Evolutionary conservation across 805 yeast species (phyloP), one percentile per base, ranked within the genome.

Genomic region (Clavispora santaluciae): DNA sequence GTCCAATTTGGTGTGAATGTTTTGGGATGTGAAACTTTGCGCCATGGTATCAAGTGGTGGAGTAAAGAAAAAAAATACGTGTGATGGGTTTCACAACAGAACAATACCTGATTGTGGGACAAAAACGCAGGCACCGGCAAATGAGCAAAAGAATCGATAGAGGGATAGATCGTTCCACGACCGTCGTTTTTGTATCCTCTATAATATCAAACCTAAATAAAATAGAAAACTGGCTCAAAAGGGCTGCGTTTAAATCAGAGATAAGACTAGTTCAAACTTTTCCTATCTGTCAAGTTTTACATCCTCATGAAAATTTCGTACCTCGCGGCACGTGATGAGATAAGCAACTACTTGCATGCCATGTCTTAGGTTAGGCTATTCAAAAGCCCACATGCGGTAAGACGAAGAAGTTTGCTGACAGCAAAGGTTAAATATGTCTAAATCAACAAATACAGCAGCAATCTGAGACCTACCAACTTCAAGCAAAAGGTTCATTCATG

Each of bases 1-100:
- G 22, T 50, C 54, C 36, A 54, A 46, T 40, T 52, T 50, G 17
- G 41, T 40, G 18, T 48, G 50, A 22, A 53, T 45, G 29, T 42
- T 49, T 17, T 38, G 46, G 2, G 55, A 39, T 24, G 50, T 34
- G 40, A 42, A 50, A 12, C 40, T 33, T 33, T 40, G 45, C n/a
- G 53, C 37, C 53, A 49, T 45, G 7, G 17, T 33, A n/a, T n/a
- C n/a, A n/a, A n/a, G n/a, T n/a, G n/a, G n/a, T n/a, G n/a, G n/a
- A n/a, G n/a, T n/a, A n/a, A n/a, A n/a, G n/a, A n/a, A n/a, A n/a
- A n/a, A n/a, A n/a, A n/a, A n/a, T n/a, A n/a, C n/a, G n/a, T n/a
- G n/a, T n/a, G n/a, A n/a, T n/a, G n/a, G n/a, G n/a, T n/a, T n/a
- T n/a, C n/a, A 20, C 10, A 34, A 39, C 9, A 23, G 13, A 21